phyloP scores from a whole-genome alignment of 2,329 filamentous ascomycete species.

The Drechslera avenae region DNA sequence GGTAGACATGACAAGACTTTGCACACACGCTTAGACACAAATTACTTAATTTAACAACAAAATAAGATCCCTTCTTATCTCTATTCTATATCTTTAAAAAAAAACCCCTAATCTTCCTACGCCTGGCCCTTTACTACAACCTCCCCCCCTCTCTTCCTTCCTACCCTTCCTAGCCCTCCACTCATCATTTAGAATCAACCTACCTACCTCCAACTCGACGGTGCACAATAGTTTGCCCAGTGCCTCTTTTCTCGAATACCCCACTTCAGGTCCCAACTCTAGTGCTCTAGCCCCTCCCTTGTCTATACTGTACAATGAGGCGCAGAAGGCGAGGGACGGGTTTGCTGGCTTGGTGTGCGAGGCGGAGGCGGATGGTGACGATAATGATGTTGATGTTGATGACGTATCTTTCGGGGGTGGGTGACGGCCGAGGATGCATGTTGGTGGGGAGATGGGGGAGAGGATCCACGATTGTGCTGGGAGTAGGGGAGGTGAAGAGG shows the following conservation, averaged over 20 bases:
- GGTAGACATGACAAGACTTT: too few species aligned
- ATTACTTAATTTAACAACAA: too few species aligned
- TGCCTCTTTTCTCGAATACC: conserved; percentile 17
- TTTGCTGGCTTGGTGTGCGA: too few species aligned
- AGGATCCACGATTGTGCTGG: conserved; percentile 18
- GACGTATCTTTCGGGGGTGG: conserved; percentile 7
- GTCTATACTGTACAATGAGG: conserved; percentile 21
- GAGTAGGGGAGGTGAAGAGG: background rate
- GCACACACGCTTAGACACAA: too few species aligned
- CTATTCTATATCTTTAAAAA: background rate
- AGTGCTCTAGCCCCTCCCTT: conserved; percentile 16
- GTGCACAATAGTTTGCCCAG: conserved; percentile 18
- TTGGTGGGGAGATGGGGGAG: conserved; percentile 13
- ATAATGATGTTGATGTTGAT: background rate
- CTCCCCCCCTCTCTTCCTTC: background rate
- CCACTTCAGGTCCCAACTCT: conserved; percentile 24
- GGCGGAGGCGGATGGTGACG: too few species aligned
- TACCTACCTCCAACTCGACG: conserved; percentile 17
- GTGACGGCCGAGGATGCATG: conserved; percentile 22
- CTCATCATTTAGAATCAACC: conserved; percentile 11
- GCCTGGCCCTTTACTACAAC: too few species aligned
- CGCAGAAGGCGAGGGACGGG: conserved; percentile 21
- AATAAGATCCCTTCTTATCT: too few species aligned
- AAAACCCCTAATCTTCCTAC: background rate
- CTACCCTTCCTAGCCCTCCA: background rate